Conservation (phyloP, 306 rosid species). For the Hippophae rhamnoides region DNA sequence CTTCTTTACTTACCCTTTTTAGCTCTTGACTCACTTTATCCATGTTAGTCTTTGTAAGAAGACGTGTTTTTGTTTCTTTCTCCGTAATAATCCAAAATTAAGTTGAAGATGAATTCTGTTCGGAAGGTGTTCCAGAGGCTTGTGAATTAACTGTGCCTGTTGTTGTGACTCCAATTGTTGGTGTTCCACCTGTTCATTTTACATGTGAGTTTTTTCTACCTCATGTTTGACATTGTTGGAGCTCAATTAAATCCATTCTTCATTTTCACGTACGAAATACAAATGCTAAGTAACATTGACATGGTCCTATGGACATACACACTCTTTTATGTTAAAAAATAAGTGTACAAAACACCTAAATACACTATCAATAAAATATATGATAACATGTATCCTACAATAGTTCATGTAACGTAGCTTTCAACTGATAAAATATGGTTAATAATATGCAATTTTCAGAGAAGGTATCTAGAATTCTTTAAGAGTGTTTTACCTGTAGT, state of each 20-base stretch:
- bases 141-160: conserved; percentile 24
- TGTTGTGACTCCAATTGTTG: conserved; percentile 18
- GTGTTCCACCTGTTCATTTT: conserved; percentile 5
- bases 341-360: no score
- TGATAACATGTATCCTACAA: no score
- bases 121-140: conserved; percentile 43
- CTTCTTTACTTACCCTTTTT: conserved; percentile 5
- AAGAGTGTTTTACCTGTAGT: conserved; percentile 20
- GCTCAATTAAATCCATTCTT: neutral
- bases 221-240: neutral
- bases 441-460: neutral
- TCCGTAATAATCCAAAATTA: conserved; percentile 16
- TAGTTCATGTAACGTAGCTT: neutral
- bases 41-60: conserved; percentile 37
- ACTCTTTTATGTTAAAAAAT: no score
- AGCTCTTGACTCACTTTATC: conserved; percentile 7
- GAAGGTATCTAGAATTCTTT: neutral
- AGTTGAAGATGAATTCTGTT: conserved; percentile 40
- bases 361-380: no score
- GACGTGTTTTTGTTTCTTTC: conserved; percentile 5
- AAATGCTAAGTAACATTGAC: no score
- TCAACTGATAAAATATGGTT: neutral
- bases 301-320: no score
- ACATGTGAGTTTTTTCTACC: conserved; percentile 3
- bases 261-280: no score